These are phyloP conservation scores for Fusarium coicis DNA, from an alignment of 2,329 filamentous ascomycete species.

Conservation along the genomic window DNA sequence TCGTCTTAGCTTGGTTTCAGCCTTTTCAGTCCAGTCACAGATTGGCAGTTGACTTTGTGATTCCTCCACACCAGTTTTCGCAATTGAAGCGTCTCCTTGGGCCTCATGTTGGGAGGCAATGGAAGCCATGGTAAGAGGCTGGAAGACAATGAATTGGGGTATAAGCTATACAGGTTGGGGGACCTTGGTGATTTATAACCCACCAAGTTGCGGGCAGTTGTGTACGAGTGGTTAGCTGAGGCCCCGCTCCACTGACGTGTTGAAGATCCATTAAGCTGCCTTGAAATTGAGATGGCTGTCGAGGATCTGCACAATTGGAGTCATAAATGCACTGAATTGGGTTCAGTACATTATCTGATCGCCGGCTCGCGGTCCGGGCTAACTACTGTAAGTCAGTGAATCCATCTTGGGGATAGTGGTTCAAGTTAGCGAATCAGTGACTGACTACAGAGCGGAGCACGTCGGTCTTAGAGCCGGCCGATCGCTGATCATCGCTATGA, in stretches of 20 bases:
- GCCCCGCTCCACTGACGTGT: not conserved
- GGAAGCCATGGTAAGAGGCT: rapidly evolving
- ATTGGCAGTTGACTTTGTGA: not conserved
- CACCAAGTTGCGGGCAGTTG: no score
- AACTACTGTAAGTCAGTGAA: not conserved
- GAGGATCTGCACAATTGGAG: not conserved
- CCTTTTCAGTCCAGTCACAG: constrained; percentile 1
- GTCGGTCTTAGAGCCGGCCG: no score
- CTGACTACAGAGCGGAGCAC: no score
- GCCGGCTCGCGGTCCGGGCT: not conserved
- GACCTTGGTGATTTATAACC: not conserved
- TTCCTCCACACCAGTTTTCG: rapidly evolving
- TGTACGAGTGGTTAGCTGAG: not conserved
- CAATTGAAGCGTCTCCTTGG: rapidly evolving
- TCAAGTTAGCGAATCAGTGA: no score
- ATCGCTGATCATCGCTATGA: no score
- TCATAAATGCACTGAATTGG: not conserved
- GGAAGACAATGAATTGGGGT: rapidly evolving
- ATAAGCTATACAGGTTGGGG: rapidly evolving
- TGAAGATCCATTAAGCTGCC: rapidly evolving
- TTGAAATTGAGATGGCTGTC: not conserved
- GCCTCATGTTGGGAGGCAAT: rapidly evolving
- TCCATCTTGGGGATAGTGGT: not conserved
- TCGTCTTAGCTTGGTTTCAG: not conserved
- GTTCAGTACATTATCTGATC: not conserved